phyloP scores from a whole-genome alignment of 2,329 filamentous ascomycete species.

The Acrocalymma vagum region DNA sequence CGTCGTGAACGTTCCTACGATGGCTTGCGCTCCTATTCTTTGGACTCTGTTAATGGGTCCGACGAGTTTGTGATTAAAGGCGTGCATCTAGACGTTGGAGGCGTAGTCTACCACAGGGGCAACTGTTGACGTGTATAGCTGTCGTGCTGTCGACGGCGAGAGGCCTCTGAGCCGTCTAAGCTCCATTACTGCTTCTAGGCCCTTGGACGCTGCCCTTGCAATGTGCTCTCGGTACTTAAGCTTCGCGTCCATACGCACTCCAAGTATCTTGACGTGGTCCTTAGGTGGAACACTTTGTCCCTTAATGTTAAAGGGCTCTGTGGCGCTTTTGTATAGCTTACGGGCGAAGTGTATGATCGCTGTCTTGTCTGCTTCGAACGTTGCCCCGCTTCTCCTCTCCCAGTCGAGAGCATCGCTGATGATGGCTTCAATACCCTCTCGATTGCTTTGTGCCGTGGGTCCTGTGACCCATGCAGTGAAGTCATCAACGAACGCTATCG shows the following conservation, averaged over 20 bases:
- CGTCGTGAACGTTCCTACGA: conserved; percentile 14
- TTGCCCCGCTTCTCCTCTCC: conserved; percentile 36
- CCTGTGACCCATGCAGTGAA: conserved; percentile 27
- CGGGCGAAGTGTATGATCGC: conserved; percentile 43
- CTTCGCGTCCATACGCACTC: conserved; percentile 18
- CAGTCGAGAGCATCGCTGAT: conserved; percentile 19
- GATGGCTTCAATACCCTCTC: conserved; percentile 15
- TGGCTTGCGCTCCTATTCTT: conserved; percentile 15
- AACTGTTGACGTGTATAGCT: conserved; percentile 16
- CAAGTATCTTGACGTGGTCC: conserved; percentile 19
- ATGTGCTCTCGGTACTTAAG: conserved; percentile 22
- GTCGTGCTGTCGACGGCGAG: conserved; percentile 15
- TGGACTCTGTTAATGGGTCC: conserved; percentile 15
- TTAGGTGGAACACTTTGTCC: conserved; percentile 14
- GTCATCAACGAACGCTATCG: conserved; percentile 36
- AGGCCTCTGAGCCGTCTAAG: conserved; percentile 17
- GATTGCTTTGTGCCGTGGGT: conserved; percentile 8
- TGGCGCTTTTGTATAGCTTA: conserved; percentile 12
- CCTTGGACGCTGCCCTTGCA: conserved; percentile 17
- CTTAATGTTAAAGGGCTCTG: conserved; percentile 5
- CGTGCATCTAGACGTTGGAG: conserved; percentile 15
- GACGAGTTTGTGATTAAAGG: conserved; percentile 12
- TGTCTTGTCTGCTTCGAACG: conserved; percentile 44
- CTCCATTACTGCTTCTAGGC: conserved; percentile 15
- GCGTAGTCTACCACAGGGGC: conserved; percentile 16